phyloP scores from a whole-genome alignment of 495 filamentous ascomycete genomes.

The Ascobolus immersus region DNA sequence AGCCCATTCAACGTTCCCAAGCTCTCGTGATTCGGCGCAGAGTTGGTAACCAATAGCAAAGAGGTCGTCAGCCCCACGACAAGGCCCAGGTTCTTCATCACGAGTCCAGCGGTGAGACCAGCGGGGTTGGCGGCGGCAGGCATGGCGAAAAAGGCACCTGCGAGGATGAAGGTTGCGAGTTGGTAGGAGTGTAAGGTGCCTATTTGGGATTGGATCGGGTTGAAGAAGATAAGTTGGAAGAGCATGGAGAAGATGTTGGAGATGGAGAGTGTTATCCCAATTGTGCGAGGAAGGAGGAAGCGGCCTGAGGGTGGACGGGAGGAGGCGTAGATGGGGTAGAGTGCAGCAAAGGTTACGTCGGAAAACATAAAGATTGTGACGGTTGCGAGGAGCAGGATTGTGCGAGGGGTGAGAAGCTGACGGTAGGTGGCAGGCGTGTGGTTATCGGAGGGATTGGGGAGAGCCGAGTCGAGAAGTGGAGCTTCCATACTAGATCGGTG shows the following conservation, averaged over 20 bases:
- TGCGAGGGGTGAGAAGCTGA: conserved; percentile 48
- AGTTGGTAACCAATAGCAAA: conserved; percentile 78
- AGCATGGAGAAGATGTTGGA: conserved; percentile 61
- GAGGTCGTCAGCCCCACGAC: conserved; percentile 77
- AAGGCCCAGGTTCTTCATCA: conserved; percentile 69
- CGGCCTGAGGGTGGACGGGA: conserved; percentile 50
- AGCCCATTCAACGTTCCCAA: conserved; percentile 81
- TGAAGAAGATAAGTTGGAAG: conserved; percentile 70
- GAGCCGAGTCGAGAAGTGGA: neutral
- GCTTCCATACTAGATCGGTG: neutral
- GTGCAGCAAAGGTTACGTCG: conserved; percentile 69
- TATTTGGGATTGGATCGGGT: conserved; percentile 47
- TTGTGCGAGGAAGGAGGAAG: conserved; percentile 44
- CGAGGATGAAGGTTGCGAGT: conserved; percentile 54
- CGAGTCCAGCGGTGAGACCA: conserved; percentile 52
- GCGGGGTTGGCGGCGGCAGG: conserved; percentile 67
- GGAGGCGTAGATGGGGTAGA: conserved; percentile 78
- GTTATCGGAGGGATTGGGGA: neutral
- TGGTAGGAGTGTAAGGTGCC: conserved; percentile 71
- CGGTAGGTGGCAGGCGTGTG: conserved; percentile 21
- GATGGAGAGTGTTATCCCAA: conserved; percentile 67
- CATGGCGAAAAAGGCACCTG: conserved; percentile 59
- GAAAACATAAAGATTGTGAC: conserved; percentile 72
- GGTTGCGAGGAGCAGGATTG: conserved; percentile 48
- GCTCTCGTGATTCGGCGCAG: conserved; percentile 58